A percentile compares a stretch with the other conserved stretches of the same genome.
These are phyloP conservation scores for Zelonia costaricensis DNA, from an alignment of 208 protist species.

Conservation along the genomic window DNA sequence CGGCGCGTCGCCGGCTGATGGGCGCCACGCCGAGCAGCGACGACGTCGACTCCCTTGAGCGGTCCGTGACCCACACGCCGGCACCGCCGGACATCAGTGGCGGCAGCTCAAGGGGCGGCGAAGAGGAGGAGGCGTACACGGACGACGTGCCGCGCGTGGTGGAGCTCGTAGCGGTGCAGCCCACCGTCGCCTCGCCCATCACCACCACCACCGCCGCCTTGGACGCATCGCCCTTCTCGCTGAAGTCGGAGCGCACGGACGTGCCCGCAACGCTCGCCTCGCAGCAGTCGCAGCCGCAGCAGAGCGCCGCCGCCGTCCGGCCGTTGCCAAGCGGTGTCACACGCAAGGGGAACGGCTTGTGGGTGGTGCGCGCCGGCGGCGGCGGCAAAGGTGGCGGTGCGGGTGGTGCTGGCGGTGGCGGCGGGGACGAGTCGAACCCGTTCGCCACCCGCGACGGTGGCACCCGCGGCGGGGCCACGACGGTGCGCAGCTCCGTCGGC, in stretches of 20 bases:
- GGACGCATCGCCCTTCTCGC: background rate
- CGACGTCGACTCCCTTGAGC: background rate
- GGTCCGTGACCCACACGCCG: background rate
- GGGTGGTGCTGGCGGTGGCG: constrained; percentile 44
- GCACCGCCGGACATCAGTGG: background rate
- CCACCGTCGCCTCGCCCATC: too few relatives aligned
- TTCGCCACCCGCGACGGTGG: constrained; percentile 25
- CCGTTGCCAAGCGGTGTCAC: constrained; percentile 13
- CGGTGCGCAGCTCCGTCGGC: constrained; percentile 67
- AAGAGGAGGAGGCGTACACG: background rate
- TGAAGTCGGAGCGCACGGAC: background rate
- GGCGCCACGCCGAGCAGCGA: background rate
- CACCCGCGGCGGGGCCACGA: constrained; percentile 31
- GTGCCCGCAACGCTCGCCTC: too few relatives aligned
- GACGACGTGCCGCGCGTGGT: background rate
- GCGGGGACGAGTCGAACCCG: constrained; percentile 4
- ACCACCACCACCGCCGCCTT: background rate
- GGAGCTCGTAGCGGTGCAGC: constrained; percentile 10
- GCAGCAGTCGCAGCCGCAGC: background rate
- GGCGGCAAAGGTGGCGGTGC: background rate
- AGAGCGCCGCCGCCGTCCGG: too few relatives aligned
- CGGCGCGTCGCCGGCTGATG: background rate
- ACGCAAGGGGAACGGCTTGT: constrained; percentile 33
- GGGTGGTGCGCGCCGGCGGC: constrained; percentile 27
- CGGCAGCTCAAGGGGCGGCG: background rate